Percentiles rank a stretch among this genome's conserved stretches.
Conservation (phyloP, 495 filamentous ascomycete species). For the Pyrenopolyporus hunteri region DNA sequence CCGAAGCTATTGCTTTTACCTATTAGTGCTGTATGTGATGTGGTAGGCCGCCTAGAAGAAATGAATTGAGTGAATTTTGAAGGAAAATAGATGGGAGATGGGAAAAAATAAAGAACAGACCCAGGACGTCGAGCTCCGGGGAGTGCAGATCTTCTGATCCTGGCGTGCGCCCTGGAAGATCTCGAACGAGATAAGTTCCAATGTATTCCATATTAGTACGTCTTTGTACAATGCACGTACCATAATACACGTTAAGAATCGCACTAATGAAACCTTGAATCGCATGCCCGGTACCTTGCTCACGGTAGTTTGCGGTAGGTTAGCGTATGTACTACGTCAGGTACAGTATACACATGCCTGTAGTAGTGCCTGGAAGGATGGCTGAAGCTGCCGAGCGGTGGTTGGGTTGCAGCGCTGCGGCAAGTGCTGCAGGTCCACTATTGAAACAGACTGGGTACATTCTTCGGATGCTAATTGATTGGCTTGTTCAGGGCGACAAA, state of each 20-base stretch:
- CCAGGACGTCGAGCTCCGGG: conserved; percentile 19
- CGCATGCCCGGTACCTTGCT: too few relatives aligned
- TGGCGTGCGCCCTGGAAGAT: conserved; percentile 26
- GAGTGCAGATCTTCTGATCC: conserved; percentile 10
- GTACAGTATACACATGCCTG: too few relatives aligned
- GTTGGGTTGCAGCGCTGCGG: conserved; percentile 14
- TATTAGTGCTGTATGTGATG: conserved; percentile 10
- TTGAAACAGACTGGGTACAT: conserved; percentile 1
- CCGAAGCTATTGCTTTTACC: background rate
- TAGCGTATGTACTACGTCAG: too few relatives aligned
- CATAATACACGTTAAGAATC: too few relatives aligned
- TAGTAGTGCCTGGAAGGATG: background rate
- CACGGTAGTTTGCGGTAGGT: background rate
- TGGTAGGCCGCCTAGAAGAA: conserved; percentile 15
- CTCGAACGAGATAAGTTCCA: conserved; percentile 5
- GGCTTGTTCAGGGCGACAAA: conserved; percentile 6
- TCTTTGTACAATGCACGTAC: too few relatives aligned
- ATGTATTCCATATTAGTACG: too few relatives aligned
- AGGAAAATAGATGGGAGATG: background rate
- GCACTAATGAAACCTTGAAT: conserved; percentile 21
- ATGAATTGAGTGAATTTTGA: conserved; percentile 6
- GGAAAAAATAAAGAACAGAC: background rate
- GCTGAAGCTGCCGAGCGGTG: background rate
- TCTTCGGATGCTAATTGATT: conserved; percentile 7
- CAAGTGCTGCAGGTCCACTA: conserved; percentile 29